Percentiles rank a stretch among this genome's conserved stretches.
phyloP scores from a whole-genome alignment of 768 basidiomycete genomes.

The Mycena amicta region DNA sequence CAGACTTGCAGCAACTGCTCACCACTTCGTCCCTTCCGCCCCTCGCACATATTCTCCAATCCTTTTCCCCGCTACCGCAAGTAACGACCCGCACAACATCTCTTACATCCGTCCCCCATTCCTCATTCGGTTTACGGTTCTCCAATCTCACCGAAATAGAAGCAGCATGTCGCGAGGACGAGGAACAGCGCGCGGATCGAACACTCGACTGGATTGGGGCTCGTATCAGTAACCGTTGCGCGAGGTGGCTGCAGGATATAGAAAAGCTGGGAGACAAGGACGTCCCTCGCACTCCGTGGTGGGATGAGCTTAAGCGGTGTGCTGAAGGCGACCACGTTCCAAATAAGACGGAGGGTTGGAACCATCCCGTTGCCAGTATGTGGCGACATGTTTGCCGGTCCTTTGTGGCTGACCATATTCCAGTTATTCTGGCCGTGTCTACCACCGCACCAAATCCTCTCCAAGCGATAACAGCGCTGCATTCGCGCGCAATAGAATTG shows the following conservation, averaged over 20 bases:
- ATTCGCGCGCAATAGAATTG: slow-evolving; percentile 64
- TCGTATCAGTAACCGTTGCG: slow-evolving; percentile 62
- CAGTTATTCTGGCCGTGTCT: slow-evolving; percentile 82
- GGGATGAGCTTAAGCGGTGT: slow-evolving; percentile 82
- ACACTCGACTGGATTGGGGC: slow-evolving; percentile 87
- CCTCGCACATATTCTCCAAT: slow-evolving; percentile 75
- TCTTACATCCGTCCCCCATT: slow-evolving; percentile 68
- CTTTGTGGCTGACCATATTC: slow-evolving; percentile 14
- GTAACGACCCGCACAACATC: slow-evolving; percentile 81
- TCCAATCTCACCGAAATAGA: slow-evolving; percentile 77
- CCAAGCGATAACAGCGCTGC: slow-evolving; percentile 76
- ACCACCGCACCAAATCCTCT: slow-evolving; percentile 82
- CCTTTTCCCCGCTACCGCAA: slow-evolving; percentile 82
- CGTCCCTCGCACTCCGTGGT: slow-evolving; percentile 70
- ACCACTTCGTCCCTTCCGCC: slow-evolving; percentile 62
- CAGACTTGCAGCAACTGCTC: slow-evolving; percentile 68
- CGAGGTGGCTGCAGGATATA: slow-evolving; percentile 72
- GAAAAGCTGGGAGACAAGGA: slow-evolving; percentile 49
- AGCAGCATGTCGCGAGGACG: slow-evolving; percentile 73
- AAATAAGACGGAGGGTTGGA: slow-evolving; percentile 77
- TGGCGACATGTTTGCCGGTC: slow-evolving; percentile 20
- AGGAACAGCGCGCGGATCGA: slow-evolving; percentile 74
- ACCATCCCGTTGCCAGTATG: slow-evolving; percentile 82
- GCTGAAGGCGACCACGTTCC: slow-evolving; percentile 78
- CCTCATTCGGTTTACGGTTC: slow-evolving; percentile 76